Evolutionary conservation across 1,284 basidiomycete genomes (phyloP).

Genomic region (Boletus holoroseus): DNA sequence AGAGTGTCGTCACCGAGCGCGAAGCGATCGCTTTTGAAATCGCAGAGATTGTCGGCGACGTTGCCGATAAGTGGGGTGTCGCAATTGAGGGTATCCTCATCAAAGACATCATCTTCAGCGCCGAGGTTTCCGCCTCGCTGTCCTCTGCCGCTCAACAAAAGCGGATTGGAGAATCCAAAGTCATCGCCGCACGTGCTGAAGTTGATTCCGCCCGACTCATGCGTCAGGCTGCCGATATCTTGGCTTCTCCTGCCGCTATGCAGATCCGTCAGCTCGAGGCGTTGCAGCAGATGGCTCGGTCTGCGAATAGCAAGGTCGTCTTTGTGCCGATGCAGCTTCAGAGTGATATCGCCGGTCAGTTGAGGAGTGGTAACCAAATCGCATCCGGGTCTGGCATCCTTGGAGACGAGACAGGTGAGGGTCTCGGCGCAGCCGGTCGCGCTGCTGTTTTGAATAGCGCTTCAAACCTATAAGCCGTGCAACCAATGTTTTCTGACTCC

Average conservation of each 20-base stretch:
- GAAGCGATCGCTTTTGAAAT: conserved; percentile 96
- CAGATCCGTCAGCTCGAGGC: conserved; percentile 95
- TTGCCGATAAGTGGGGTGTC: conserved; percentile 92
- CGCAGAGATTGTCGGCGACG: conserved; percentile 86
- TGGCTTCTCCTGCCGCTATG: conserved; percentile 92
- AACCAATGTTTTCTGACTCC: neutral
- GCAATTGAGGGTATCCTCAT: conserved; percentile 92
- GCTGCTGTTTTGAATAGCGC: conserved; percentile 53
- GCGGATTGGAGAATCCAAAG: conserved; percentile 91
- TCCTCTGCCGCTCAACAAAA: conserved; percentile 93
- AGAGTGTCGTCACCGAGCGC: conserved; percentile 85
- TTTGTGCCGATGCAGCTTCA: conserved; percentile 93
- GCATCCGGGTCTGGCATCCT: conserved; percentile 36
- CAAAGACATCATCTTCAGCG: conserved; percentile 89
- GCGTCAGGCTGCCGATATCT: conserved; percentile 89
- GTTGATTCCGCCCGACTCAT: conserved; percentile 92
- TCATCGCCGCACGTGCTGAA: conserved; percentile 94
- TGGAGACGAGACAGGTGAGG: conserved; percentile 42
- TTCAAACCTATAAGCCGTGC: conserved; percentile 35
- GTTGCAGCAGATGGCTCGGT: conserved; percentile 67
- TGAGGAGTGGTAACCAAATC: conserved; percentile 30
- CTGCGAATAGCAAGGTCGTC: conserved; percentile 78
- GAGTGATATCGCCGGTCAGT: conserved; percentile 57
- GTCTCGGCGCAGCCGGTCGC: conserved; percentile 43
- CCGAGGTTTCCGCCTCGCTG: conserved; percentile 87